Conservation (phyloP, 306 rosid genomes). For the Gastrolobium villosum region DNA sequence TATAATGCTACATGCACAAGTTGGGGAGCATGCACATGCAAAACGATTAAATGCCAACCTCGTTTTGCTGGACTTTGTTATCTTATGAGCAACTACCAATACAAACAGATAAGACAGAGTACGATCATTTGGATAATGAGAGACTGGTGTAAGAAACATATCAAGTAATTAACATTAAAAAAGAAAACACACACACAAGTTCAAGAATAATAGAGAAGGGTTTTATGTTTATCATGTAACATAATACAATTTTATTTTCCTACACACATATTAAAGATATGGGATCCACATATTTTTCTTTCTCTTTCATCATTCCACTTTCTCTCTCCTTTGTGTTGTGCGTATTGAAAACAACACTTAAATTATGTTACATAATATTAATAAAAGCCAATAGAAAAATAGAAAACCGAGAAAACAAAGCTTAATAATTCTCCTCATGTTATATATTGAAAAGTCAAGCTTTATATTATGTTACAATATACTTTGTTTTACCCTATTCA, state of each 20-base stretch:
- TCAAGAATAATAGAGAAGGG: no score
- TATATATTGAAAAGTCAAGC: constrained; percentile 56
- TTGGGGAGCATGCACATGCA: constrained; percentile 59
- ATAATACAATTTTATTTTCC: no score
- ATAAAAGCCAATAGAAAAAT: no score
- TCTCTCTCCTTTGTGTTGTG: no score
- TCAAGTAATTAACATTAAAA: constrained; percentile 9
- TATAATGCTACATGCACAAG: constrained; percentile 44
- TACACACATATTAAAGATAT: no score
- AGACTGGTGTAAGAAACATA: not conserved
- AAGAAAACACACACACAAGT: not conserved
- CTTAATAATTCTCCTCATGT: constrained; percentile 31
- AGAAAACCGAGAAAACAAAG: constrained; percentile 61
- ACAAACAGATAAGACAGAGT: constrained; percentile 34
- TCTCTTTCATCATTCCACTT: no score
- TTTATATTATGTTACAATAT: constrained; percentile 7
- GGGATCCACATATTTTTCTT: no score
- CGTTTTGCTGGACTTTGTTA: constrained; percentile 59
- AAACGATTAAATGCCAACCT: constrained; percentile 68
- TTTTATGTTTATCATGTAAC: no score
- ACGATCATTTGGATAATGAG: not conserved
- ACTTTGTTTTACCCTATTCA: constrained; percentile 25
- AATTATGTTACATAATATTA: no score
- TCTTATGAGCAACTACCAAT: constrained; percentile 35
- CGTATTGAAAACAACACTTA: no score